These are phyloP conservation scores for Crithidia acanthocephali DNA, from an alignment of 208 protist species.

Conservation along the genomic window DNA sequence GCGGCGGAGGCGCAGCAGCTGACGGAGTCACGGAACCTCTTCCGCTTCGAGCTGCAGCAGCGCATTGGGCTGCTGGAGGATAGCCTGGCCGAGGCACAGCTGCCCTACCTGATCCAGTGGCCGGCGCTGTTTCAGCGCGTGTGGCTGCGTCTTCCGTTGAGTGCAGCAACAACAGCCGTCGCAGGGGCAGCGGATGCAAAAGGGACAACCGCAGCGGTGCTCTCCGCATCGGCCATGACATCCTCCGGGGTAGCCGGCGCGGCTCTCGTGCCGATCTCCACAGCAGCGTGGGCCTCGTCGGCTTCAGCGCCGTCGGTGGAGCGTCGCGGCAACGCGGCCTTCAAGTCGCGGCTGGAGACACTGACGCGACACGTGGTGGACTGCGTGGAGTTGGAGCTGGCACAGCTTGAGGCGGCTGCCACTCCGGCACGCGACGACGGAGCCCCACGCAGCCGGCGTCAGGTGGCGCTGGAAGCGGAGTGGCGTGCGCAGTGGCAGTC, in stretches of 20 bases:
- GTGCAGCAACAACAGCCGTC: not conserved
- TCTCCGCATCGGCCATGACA: not conserved
- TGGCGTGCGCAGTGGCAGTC: slow-evolving; percentile 35
- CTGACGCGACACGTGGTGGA: slow-evolving; percentile 27
- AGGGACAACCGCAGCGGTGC: not conserved
- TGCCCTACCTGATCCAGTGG: slow-evolving; percentile 63
- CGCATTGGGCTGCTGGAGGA: slow-evolving; percentile 82
- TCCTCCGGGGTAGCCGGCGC: not conserved
- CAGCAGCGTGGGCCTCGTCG: slow-evolving; percentile 13
- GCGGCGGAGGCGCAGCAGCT: slow-evolving; percentile 28
- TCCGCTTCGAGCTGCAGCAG: slow-evolving; percentile 77
- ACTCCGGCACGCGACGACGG: slow-evolving; percentile 10
- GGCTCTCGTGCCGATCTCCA: not conserved
- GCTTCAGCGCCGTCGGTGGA: not conserved
- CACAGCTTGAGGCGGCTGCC: slow-evolving; percentile 5
- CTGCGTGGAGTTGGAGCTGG: slow-evolving; percentile 24
- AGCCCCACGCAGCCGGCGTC: slow-evolving; percentile 24
- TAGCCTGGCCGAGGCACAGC: slow-evolving; percentile 63
- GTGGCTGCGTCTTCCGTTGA: slow-evolving; percentile 59
- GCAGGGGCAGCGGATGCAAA: not conserved
- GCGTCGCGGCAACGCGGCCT: not conserved
- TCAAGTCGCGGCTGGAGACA: slow-evolving; percentile 14
- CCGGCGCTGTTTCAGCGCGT: slow-evolving; percentile 56
- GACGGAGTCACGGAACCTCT: slow-evolving; percentile 46
- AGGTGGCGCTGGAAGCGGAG: slow-evolving; percentile 26